Evolutionary conservation across 2,329 filamentous ascomycete genomes (phyloP), one percentile per base, ranked within the genome.

Genomic region (Aspergillus fijiensis): DNA sequence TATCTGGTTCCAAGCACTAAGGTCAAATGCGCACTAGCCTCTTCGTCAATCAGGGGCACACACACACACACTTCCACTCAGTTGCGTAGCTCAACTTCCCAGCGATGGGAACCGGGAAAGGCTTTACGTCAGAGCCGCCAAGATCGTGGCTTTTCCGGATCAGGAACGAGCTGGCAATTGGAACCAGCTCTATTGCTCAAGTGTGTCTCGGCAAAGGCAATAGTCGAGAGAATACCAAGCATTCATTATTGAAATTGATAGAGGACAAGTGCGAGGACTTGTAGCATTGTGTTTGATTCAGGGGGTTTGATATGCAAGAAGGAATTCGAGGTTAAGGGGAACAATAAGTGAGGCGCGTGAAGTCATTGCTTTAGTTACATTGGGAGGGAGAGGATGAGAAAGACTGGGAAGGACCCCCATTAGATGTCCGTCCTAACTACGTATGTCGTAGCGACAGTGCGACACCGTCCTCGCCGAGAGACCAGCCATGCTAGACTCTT

Each of bases 121-220:
- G 14, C 33, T 55, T 59, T 65, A 65, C 63, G 63, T 65, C 61
- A 65, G 55, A 49, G 55, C 27, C 31, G 55, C 49, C 54, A 62
- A 59, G 60, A 59, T 7, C n/a, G 51, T 45, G 51, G 54, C 50
- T 60, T 60, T 45, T 59, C 62, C 56, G 49, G 53, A 59, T 63
- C 42, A 47, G 56, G 58, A 23, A 33, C 27, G 21, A 48, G 55
- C 27, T 29, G 27, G 27, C 27, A 7, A 29, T 29, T 29, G 27
- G 27, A 29, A 29, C 27, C 27, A 29, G 27, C 27, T 29, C 27
- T 29, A 29, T 29, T 29, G 27, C 27, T 53, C 59, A 55, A 48
- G 56, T 33, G 57, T 49, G 58, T 49, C 58, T 42, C 60, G 50
- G 53, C 60, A 48, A 42, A 42, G 51, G 21, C 47, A 52, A 59